A percentile compares a stretch with the other conserved stretches of the same genome.
These are phyloP conservation scores for Aplosporella prunicola DNA, from an alignment of 2,329 filamentous ascomycete species.

Conservation along the genomic window DNA sequence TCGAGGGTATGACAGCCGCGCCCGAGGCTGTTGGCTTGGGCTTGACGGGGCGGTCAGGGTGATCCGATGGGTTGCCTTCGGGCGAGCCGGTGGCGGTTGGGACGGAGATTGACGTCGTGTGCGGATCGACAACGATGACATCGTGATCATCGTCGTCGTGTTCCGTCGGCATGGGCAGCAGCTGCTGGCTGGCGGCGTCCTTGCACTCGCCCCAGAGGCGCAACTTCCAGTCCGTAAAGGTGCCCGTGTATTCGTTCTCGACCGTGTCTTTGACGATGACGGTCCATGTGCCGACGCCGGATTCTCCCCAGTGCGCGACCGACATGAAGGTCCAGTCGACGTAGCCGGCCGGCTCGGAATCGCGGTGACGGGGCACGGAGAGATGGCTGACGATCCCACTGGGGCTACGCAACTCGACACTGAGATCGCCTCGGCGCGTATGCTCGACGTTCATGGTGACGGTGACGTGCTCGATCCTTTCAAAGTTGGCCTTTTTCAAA, in stretches of 20 bases:
- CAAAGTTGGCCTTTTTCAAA: constrained; percentile 73
- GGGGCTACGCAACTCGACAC: constrained; percentile 83
- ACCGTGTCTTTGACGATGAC: constrained; percentile 78
- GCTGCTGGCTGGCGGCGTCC: constrained; percentile 60
- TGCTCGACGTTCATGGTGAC: constrained; percentile 96
- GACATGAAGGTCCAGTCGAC: constrained; percentile 98
- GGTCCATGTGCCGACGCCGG: constrained; percentile 80
- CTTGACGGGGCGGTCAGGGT: constrained; percentile 47
- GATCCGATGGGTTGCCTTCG: constrained; percentile 32
- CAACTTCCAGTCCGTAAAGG: constrained; percentile 83
- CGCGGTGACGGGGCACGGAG: constrained; percentile 61
- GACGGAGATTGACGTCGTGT: constrained; percentile 48
- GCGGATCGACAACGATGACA: constrained; percentile 43
- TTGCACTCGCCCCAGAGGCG: constrained; percentile 89
- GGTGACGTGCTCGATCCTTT: constrained; percentile 84
- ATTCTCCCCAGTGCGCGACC: constrained; percentile 92
- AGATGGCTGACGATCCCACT: constrained; percentile 74
- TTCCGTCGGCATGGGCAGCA: constrained; percentile 72
- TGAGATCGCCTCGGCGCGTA: constrained; percentile 77
- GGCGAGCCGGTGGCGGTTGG: constrained; percentile 39
- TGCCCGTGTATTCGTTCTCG: constrained; percentile 66
- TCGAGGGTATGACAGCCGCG: constrained; percentile 11
- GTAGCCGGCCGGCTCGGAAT: constrained; percentile 62
- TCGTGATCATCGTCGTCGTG: constrained; percentile 78
- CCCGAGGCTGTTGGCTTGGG: constrained; percentile 41